phyloP scores from a whole-genome alignment of 306 rosid species.

The Vigna mungo region DNA sequence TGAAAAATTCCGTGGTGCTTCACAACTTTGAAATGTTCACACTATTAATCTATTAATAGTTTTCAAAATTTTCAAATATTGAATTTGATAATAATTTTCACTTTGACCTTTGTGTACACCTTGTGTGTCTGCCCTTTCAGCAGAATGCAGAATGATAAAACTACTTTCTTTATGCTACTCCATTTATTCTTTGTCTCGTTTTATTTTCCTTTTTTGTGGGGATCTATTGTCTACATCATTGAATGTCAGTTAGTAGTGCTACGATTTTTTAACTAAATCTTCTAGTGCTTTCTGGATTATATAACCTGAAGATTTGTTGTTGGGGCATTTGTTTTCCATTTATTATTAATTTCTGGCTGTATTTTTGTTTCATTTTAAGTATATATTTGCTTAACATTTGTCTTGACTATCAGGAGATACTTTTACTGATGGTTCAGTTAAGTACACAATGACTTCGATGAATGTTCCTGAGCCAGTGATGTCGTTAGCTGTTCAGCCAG shows the following conservation, averaged over 20 bases:
- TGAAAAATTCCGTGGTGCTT: neutral
- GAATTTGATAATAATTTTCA: neutral
- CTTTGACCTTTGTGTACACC: neutral
- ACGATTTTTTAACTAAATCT: neutral
- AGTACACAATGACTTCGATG: slow-evolving; percentile 98
- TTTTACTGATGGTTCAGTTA: slow-evolving; percentile 90
- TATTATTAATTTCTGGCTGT: slow-evolving; percentile 25
- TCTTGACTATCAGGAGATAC: slow-evolving; percentile 83
- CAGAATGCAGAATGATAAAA: neutral
- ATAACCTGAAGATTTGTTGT: slow-evolving; percentile 19
- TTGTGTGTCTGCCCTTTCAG: neutral
- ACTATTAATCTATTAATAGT: neutral
- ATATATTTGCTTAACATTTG: slow-evolving; percentile 24
- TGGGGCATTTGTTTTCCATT: slow-evolving; percentile 28
- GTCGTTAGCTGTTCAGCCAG: slow-evolving; percentile 98
- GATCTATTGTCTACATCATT: neutral
- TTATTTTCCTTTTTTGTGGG: neutral
- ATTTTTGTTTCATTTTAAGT: slow-evolving; percentile 15
- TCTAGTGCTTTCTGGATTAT: slow-evolving; percentile 25
- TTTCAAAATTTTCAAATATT: neutral
- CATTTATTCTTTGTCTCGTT: neutral
- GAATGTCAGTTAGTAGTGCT: neutral
- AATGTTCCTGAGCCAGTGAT: slow-evolving; percentile 99
- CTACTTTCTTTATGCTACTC: neutral
- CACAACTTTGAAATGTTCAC: slow-evolving; percentile 19